A percentile compares a stretch with the other conserved stretches of the same genome.
phyloP scores from a whole-genome alignment of 106 monocot species.

The Allium sativum region DNA sequence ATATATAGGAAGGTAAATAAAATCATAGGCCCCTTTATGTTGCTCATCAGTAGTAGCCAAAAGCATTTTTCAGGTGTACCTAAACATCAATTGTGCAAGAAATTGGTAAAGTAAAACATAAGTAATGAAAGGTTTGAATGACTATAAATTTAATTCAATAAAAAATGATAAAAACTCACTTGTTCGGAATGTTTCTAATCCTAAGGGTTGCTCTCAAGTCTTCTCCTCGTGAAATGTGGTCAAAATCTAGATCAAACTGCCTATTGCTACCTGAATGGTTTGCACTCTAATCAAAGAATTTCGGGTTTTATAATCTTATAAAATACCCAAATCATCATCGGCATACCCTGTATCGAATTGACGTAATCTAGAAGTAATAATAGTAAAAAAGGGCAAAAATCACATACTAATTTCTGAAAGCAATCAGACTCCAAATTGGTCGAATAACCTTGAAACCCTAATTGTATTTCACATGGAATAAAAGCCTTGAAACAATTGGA shows the following conservation, averaged over 20 bases:
- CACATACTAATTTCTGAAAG: no score
- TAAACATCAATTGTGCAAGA: conserved; percentile 14
- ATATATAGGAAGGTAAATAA: conserved; percentile 95
- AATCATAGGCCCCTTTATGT: conserved; percentile 90
- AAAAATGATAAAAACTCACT: neutral
- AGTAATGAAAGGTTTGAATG: neutral
- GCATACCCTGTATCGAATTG: no score
- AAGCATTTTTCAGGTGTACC: conserved; percentile 97
- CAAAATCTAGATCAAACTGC: conserved; percentile 89
- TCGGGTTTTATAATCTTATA: no score
- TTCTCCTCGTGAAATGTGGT: conserved; percentile 67
- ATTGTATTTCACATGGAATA: no score
- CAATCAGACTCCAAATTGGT: no score
- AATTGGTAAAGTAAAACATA: neutral
- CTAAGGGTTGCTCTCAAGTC: conserved; percentile 77
- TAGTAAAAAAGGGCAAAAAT: no score
- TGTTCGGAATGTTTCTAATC: conserved; percentile 99
- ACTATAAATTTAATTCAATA: neutral
- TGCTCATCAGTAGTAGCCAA: conserved; percentile 94
- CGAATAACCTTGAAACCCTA: no score
- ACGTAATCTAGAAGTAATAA: no score
- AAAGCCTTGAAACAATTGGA: no score
- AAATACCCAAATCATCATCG: no score
- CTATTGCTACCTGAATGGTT: conserved; percentile 69
- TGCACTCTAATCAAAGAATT: no score